These are phyloP conservation scores for Termitomyces sp. DNA, from an alignment of 768 basidiomycete genomes.

Conservation along the genomic window DNA sequence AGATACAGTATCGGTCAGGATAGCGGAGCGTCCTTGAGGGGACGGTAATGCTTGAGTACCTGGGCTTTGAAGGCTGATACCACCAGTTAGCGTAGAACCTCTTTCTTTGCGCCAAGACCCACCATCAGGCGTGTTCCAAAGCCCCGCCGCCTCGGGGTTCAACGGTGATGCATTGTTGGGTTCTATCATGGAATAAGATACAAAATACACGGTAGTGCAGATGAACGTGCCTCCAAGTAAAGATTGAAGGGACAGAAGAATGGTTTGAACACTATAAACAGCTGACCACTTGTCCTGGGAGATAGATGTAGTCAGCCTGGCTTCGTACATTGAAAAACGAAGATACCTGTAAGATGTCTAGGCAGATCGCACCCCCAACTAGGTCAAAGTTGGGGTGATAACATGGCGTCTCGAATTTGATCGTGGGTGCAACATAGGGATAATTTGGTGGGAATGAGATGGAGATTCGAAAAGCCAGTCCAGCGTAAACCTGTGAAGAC, in stretches of 20 bases:
- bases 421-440: conserved; percentile 78
- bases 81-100: background rate
- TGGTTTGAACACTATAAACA: conserved; percentile 87
- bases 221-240: conserved; percentile 74
- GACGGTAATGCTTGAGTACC: conserved; percentile 69
- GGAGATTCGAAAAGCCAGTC: conserved; percentile 75
- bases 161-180: conserved; percentile 92
- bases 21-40: conserved; percentile 34
- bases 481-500: conserved; percentile 63
- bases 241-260: conserved; percentile 83
- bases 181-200: conserved; percentile 39
- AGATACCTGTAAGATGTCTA: conserved; percentile 81
- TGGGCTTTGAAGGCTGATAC: conserved; percentile 63
- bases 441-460: conserved; percentile 86
- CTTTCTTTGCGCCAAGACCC: conserved; percentile 2
- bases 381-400: conserved; percentile 92
- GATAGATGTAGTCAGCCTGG: background rate
- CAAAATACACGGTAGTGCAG: background rate
- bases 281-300: conserved; percentile 88
- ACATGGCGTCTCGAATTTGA: conserved; percentile 87
- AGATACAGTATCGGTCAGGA: conserved; percentile 15
- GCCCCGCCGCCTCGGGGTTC: conserved; percentile 77
- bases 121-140: conserved; percentile 77
- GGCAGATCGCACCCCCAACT: conserved; percentile 68
- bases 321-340: background rate